Evolutionary conservation across 2,329 filamentous ascomycete species (phyloP).

Genomic region (Alternaria viburni): DNA sequence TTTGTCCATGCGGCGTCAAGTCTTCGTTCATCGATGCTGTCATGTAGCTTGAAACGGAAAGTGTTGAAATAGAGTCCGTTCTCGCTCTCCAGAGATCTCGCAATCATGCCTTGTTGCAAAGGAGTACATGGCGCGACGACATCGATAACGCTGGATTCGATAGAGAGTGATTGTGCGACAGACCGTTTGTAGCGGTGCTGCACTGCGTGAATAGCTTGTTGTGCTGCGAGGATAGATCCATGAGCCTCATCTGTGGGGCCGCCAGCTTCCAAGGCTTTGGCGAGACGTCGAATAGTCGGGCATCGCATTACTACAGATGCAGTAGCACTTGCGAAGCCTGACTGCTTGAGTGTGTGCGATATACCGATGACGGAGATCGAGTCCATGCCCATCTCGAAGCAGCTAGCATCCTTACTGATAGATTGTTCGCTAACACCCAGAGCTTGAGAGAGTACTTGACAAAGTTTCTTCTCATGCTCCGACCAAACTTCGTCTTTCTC

Average conservation of each 20-base stretch:
- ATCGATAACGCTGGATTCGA: slow-evolving; percentile 66
- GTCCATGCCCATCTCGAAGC: slow-evolving; percentile 87
- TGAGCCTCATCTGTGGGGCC: slow-evolving; percentile 1
- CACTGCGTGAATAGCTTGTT: slow-evolving; percentile 68
- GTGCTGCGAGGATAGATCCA: slow-evolving; percentile 56
- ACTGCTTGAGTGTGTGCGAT: slow-evolving; percentile 66
- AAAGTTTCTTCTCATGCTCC: slow-evolving; percentile 56
- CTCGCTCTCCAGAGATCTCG: slow-evolving; percentile 66
- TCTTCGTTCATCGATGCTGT: slow-evolving; percentile 52
- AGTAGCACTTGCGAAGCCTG: slow-evolving; percentile 66
- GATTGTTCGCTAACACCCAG: slow-evolving; percentile 52
- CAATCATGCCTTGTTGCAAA: slow-evolving; percentile 85
- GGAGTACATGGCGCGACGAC: slow-evolving; percentile 82
- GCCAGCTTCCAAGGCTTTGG: slow-evolving; percentile 37
- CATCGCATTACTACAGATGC: slow-evolving; percentile 72
- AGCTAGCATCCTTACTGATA: slow-evolving; percentile 65
- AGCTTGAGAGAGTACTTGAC: slow-evolving; percentile 62
- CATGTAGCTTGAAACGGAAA: slow-evolving; percentile 67
- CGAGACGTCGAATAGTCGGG: slow-evolving; percentile 51
- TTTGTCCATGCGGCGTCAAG: slow-evolving; percentile 66
- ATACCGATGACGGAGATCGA: slow-evolving; percentile 83
- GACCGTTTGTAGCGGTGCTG: slow-evolving; percentile 64
- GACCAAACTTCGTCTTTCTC: slow-evolving; percentile 33
- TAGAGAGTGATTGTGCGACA: slow-evolving; percentile 60
- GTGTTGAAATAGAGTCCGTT: slow-evolving; percentile 75